Evolutionary conservation across 805 yeast genomes (phyloP).

Genomic region (Helenozyma rhizophorensis): DNA sequence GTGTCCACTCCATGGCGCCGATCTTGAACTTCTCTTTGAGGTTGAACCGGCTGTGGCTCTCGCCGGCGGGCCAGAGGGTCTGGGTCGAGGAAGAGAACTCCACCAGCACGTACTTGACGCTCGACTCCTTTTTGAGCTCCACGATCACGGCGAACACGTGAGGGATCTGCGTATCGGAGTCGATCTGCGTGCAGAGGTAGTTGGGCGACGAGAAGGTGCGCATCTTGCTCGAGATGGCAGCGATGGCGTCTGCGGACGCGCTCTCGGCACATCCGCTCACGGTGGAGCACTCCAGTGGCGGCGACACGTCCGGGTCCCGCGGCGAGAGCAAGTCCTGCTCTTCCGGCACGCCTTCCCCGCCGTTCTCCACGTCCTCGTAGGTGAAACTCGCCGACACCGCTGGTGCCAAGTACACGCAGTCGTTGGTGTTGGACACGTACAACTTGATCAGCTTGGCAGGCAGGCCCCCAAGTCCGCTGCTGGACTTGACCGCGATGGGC

Average conservation of each 20-base stretch:
- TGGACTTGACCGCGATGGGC: conserved; percentile 34
- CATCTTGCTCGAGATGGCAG: conserved; percentile 21
- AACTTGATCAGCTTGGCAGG: conserved; percentile 25
- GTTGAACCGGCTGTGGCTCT: conserved; percentile 42
- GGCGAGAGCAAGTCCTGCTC: neutral
- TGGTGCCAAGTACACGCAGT: conserved; percentile 37
- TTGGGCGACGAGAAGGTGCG: conserved; percentile 29
- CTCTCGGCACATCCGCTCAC: no score
- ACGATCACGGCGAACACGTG: conserved; percentile 52
- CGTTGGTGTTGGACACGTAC: conserved; percentile 36
- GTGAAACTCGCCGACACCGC: conserved; percentile 37
- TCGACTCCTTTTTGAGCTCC: conserved; percentile 38
- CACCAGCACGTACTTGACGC: conserved; percentile 33
- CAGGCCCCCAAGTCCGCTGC: conserved; percentile 19
- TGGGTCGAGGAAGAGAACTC: conserved; percentile 42
- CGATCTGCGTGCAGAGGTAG: conserved; percentile 33
- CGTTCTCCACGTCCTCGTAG: conserved; percentile 41
- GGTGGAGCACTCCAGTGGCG: no score
- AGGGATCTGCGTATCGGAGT: conserved; percentile 40
- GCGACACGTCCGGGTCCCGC: no score
- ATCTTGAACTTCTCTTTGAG: conserved; percentile 45
- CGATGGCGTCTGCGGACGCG: conserved; percentile 5
- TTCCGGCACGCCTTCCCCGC: conserved; percentile 22
- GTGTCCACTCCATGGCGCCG: conserved; percentile 44
- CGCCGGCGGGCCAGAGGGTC: conserved; percentile 52